Base-by-base conservation (phyloP, 2,329 filamentous ascomycete species). In the Akanthomyces lecanii region DNA sequence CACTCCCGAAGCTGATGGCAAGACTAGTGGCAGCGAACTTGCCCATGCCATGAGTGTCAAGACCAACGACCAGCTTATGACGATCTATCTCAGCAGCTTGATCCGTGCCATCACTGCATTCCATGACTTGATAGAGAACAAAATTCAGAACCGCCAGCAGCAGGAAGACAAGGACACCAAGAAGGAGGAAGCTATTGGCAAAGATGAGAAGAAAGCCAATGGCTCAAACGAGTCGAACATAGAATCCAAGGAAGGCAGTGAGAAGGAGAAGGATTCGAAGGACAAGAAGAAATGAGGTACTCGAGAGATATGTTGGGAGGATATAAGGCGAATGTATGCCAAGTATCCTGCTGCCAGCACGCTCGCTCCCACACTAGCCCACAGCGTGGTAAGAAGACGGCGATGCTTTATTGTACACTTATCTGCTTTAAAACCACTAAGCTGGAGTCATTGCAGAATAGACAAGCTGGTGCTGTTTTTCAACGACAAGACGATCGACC, bases 121-220 rank as follows among this genome's bases (percentile, higher is more conserved):
- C 88, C 95, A 99, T 76, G 95, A 99, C 75, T 80, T 99, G 69
- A 99, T 99, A 69, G 95, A 99, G 82, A 99, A 99, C 82, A 99
- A 99, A 85, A 97, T 98, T 69, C 94, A 98, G 81, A 99, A 99
- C 79, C 86, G 94, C 75, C 93, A 98, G 78, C 91, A 96, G 76
- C 90, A 96, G 72, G 95, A 98, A 73, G 95, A 99, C 73, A 94
- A 94, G 79, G 94, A 98, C 70, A 85, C 89, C 71, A 91, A 91
- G 79, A 91, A 92, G 73, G 87, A 89, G 55, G 89, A 90, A 72
- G 67, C 69, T 28, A 88, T 87, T 68, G 76, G 79, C 69, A 85
- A 85, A 67, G 81, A 83, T 58, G 82, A 85, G 67, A 84, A 84
- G 75, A 85, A 85, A 75, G 82, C 86, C 67, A 73, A 70, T 21